These are phyloP conservation scores for Botryococcus braunii DNA, from an alignment of 163 green algal species.

Conservation along the genomic window DNA sequence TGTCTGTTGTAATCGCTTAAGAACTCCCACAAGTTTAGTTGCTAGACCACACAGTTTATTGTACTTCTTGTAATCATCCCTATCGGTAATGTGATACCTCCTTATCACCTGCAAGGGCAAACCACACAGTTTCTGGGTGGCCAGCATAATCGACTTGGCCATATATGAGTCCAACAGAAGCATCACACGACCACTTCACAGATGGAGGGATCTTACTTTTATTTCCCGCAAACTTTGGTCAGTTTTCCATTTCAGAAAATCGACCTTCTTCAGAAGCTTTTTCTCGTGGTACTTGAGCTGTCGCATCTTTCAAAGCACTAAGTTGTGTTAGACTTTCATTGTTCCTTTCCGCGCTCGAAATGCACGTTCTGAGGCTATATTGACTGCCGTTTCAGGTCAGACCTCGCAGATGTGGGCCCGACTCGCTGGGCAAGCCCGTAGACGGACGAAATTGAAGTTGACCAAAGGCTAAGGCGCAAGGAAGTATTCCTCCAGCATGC, in stretches of 20 bases:
- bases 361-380: no score
- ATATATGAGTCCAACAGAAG: neutral
- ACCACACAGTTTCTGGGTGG: neutral
- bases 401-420: no score
- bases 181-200: neutral
- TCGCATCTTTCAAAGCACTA: constrained; percentile 82
- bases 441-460: no score
- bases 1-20: constrained; percentile 77
- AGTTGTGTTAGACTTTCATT: no score
- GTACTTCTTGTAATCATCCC: constrained; percentile 98
- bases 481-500: no score
- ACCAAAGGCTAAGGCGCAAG: no score
- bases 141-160: neutral
- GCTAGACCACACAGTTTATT: constrained; percentile 89
- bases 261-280: constrained; percentile 96
- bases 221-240: constrained; percentile 84
- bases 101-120: constrained; percentile 75
- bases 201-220: constrained; percentile 40
- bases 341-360: no score
- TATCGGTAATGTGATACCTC: constrained; percentile 91
- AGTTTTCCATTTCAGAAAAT: constrained; percentile 95
- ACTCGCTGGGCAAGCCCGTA: no score
- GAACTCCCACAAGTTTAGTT: constrained; percentile 75
- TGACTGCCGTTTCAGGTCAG: no score
- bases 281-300: constrained; percentile 94